A percentile compares a stretch with the other conserved stretches of the same genome.
Evolutionary conservation across 2,329 filamentous ascomycete species (phyloP).

Genomic region (Sclerotinia borealis): DNA sequence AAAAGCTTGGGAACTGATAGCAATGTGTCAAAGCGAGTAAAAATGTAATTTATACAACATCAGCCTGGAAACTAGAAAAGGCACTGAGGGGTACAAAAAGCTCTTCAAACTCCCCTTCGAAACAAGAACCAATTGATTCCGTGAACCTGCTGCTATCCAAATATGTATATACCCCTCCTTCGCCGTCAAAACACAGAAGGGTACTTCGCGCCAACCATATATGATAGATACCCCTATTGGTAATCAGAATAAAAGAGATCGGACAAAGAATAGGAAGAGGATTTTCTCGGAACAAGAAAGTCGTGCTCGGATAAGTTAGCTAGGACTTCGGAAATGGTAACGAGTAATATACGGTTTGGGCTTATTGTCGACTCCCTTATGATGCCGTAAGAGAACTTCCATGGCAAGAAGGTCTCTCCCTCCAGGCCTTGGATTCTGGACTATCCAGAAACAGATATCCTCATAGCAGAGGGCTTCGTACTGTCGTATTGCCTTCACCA

Average conservation of each 20-base stretch:
- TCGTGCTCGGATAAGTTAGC: slow-evolving; percentile 23
- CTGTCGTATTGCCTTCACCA: slow-evolving; percentile 14
- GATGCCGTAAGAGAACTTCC: slow-evolving; percentile 20
- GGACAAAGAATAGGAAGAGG: slow-evolving; percentile 22
- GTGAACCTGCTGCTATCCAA: too few relatives aligned
- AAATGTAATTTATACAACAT: too few relatives aligned
- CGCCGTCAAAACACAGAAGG: too few relatives aligned
- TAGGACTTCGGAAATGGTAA: not conserved
- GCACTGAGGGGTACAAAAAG: too few relatives aligned
- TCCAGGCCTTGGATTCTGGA: slow-evolving; percentile 18
- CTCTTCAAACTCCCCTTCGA: too few relatives aligned
- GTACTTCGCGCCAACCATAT: too few relatives aligned
- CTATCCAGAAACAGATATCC: slow-evolving; percentile 23
- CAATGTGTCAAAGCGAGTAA: too few relatives aligned
- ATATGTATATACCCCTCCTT: too few relatives aligned
- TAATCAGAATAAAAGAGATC: slow-evolving; percentile 21
- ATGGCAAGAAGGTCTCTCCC: slow-evolving; percentile 23
- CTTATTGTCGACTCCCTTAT: slow-evolving; percentile 27
- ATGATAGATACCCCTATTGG: too few relatives aligned
- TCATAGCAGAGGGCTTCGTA: slow-evolving; percentile 23
- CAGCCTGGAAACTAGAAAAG: too few relatives aligned
- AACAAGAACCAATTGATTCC: too few relatives aligned
- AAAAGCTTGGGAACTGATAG: too few relatives aligned
- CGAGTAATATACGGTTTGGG: slow-evolving; percentile 21
- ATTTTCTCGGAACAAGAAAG: slow-evolving; percentile 22